Evolutionary conservation across 2,329 filamentous ascomycete species (phyloP).

Genomic region (Paraphoma sp.): DNA sequence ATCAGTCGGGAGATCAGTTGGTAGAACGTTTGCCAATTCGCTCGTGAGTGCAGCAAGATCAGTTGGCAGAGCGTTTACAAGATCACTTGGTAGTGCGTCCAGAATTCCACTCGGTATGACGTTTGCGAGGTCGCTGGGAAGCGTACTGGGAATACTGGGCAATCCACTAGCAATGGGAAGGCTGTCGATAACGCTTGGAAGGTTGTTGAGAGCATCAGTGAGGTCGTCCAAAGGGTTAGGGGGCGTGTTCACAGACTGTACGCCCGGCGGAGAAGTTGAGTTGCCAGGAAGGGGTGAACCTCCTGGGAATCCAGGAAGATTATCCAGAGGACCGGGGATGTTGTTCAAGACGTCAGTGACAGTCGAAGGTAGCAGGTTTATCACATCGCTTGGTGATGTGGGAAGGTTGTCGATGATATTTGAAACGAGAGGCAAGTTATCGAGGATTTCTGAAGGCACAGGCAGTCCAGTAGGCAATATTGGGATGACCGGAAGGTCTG

Average conservation of each 20-base stretch:
- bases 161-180: neutral
- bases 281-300: too few species aligned
- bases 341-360: neutral
- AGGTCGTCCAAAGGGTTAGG: too few species aligned
- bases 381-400: neutral
- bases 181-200: too few species aligned
- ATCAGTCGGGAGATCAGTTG: neutral
- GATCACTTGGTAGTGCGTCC: neutral
- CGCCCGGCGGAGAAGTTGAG: too few species aligned
- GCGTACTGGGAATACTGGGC: neutral
- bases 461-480: neutral
- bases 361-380: neutral
- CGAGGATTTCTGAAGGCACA: neutral
- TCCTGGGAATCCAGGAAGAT: neutral
- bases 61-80: neutral
- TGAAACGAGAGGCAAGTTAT: neutral
- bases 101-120: neutral
- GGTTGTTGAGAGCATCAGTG: too few species aligned
- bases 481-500: neutral
- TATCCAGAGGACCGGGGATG: neutral
- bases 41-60: neutral
- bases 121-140: neutral
- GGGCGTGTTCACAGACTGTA: too few species aligned
- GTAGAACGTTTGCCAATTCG: neutral
- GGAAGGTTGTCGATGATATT: neutral